Base-by-base conservation (phyloP, 768 basidiomycete species). In the Xanthoconium stramineum region DNA sequence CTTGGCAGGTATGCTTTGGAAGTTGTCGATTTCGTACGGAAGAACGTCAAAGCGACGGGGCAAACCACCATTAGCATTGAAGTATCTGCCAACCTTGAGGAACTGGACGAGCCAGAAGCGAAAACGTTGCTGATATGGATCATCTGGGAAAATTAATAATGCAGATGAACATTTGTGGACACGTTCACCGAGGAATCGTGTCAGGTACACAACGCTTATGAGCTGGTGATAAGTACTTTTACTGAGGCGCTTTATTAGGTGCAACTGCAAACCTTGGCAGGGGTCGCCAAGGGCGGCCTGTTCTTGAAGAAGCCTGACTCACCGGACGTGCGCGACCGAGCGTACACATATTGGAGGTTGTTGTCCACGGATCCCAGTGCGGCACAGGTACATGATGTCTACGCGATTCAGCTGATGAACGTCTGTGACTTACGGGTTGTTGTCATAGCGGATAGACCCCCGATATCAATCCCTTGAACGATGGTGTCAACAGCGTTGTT, bases 81-180 rank as follows among this genome's bases (percentile, higher is more conserved):
- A 58, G 80, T 99, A 14, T 99, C 95, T 65, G 86, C 91, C 2
- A 96, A 94, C 66, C 84, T 98, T 13, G 96, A 99, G 57, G 95
- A 97, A 65, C 77, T 99, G 33, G 96, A 98, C 65, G 97, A 99
- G 68, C 96, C 96, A 11, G 96, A 99, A 69, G 96, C 97, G 3
- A 98, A 98, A 68, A 91, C 95, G 1, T 95, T 94, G 3, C 78
- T 99, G 48, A 98, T 99, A 69, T 99, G 97, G 96, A 98, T 99
- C 65, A 94, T 98, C 62, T 97, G 96, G 55, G 94, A 98, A 75
- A 76, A 98, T 98, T 60, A 92, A 95, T 63, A 99, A 99, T 61
- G 94, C 96, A 5, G 93, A 91, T 68, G 95, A 98, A 64, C 78
- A 48, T 98, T 97, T 69, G 89, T 99, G 20, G 92, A 96, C 53